phyloP scores from a whole-genome alignment of 2,329 filamentous ascomycete species.

The Atkinsonella texensis region DNA sequence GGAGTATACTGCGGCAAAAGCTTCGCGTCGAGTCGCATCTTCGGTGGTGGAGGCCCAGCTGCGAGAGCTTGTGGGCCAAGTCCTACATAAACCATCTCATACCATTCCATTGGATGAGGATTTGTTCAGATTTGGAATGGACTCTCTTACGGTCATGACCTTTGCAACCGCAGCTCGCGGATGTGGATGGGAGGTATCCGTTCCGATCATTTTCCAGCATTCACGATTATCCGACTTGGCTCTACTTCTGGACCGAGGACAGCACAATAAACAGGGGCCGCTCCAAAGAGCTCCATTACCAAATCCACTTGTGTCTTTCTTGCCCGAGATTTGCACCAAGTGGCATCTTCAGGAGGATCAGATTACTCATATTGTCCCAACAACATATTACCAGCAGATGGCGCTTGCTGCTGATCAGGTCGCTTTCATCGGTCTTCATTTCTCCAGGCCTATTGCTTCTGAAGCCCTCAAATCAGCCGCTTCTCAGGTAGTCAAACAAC shows the following conservation, averaged over 20 bases:
- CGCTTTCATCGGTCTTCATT: not conserved
- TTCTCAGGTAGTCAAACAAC: not conserved
- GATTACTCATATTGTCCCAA: not conserved
- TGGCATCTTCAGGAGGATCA: not conserved
- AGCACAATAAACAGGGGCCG: not conserved
- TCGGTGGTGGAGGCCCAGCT: not conserved
- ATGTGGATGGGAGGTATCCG: not conserved
- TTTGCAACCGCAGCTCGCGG: not conserved
- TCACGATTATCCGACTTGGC: not conserved
- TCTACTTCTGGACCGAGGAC: not conserved
- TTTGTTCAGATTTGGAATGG: not conserved
- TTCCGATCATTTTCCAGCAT: not conserved
- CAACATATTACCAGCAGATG: not conserved
- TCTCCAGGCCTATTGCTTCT: not conserved
- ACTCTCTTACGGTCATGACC: constrained; percentile 1
- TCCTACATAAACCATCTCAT: not conserved
- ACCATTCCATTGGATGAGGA: not conserved
- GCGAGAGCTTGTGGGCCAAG: not conserved
- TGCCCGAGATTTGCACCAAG: not conserved
- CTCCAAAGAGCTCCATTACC: not conserved
- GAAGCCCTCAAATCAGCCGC: not conserved
- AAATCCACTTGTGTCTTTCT: not conserved
- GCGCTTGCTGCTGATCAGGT: not conserved
- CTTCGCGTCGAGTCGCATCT: not conserved
- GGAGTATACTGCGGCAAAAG: not conserved